Base-by-base conservation (phyloP, 1,284 basidiomycete species). In the Ceratobasidium sp. region DNA sequence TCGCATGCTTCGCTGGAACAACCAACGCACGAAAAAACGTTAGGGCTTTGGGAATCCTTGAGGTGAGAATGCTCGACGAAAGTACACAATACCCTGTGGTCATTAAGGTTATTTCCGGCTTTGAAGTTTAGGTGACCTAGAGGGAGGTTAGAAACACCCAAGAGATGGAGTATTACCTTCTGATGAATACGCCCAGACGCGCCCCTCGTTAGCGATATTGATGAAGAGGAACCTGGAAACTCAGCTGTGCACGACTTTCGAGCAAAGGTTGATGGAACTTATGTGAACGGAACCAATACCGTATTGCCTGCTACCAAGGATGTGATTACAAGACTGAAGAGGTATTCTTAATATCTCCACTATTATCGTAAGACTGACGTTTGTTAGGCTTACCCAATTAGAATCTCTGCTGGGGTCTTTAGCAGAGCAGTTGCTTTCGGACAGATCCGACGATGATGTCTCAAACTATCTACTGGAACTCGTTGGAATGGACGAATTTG, bases 401-500 rank as follows among this genome's bases (percentile, higher is more conserved):
- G 49, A 64, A 39, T 26, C 73, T 20, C 51, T 64, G 15, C 49
- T 75, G 28, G 51, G 11, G 15, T 64, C 60, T 10, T 54, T 75
- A 33, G 61, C 61, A 28, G 60, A 75, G n/a, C 60, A 75, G n/a
- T 28, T 75, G 8, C 42, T 64, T 15, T 75, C 73, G 15, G 26
- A 54, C n/a, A 64, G 31, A 6, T 82, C 86, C 2, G 84, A 92
- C 79, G 93, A 96, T 60, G 89, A 89, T n/a, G 91, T 97, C 39
- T 94, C 94, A 33, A 88, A 86, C 42, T 91, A 94, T 79, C 83
- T 98, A 1, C 90, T 89, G 2, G 96, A 98, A 79, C 85, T 93
- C n/a, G 84, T 97, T 65, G 97, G 97, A 0, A 95, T 93, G 81
- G 94, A 97, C 78, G 89, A 94, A 37, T 89, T 96, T 45, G 94